Base-by-base conservation (phyloP, 140 eudicot species). In the Cichorium intybus region DNA sequence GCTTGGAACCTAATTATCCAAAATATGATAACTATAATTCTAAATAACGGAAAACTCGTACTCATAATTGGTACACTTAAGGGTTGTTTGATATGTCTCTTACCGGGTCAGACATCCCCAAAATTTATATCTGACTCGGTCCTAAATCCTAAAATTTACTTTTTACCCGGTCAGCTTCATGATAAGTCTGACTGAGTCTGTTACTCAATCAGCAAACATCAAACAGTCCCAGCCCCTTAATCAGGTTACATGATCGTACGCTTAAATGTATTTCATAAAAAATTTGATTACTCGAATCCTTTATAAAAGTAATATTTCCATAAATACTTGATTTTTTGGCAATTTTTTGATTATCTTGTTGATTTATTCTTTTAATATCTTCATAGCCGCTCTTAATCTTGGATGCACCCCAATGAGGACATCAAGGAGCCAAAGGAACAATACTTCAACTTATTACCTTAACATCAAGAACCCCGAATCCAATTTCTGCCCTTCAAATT, bases 341-440 rank as follows among this genome's bases (percentile, higher is more conserved):
- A 0, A 24, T 39, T 47, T 26, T 49, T 43, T n/a, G 11, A 37
- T 37, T 37, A 37, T 15, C 7, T 8, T 58, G 39, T 61, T 35
- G 49, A 43, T 54, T n/a, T 37, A 53, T 18, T 52, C 10, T 68
- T 26, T 41, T 35, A n/a, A 22, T 56, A 11, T 51, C 31, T 77
- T 58, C 6, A 10, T 57, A 90, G 97, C 97, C 74, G 97, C 94
- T 48, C 86, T 90, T 60, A 81, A 75, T 72, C 76, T 90, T 78
- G 95, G 95, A 26, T 90, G 97, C 85, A 77, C 82, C 15, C 93
- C 93, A 10, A 75, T 93, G 71, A 81, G 82, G 80, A 72, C 94
- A 43, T 80, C 95, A 73, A 87, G 95, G 75, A 90, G 95, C 72
- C 93, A 84, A 43, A 74, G 97, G 11, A 81, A 84, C 72, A 83